Conservation (phyloP, 108 stramenopile species). For the Cylindrotheca closterium region DNA sequence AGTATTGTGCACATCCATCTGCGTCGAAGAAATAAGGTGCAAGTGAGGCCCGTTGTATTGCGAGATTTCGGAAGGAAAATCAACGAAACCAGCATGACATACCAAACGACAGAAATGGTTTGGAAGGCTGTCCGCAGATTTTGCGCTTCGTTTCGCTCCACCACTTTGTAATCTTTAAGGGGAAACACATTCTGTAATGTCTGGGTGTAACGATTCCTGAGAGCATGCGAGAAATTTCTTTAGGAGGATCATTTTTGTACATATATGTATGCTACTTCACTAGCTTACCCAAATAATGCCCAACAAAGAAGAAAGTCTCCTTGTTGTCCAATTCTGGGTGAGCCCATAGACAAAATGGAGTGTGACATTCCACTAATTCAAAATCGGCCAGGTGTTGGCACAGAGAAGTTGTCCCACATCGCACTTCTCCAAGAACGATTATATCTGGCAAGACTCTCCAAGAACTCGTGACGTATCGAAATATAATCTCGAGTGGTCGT, state of each 20-base stretch:
- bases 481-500: constrained; percentile 53
- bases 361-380: constrained; percentile 33
- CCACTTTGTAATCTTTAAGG: constrained; percentile 52
- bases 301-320: constrained; percentile 68
- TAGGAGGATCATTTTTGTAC: background rate
- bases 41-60: too few relatives aligned
- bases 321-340: constrained; percentile 63
- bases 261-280: background rate
- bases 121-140: constrained; percentile 24
- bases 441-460: constrained; percentile 58
- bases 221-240: background rate
- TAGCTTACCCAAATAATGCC: constrained; percentile 49
- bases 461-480: constrained; percentile 43
- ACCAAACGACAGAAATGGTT: constrained; percentile 31
- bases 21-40: too few relatives aligned
- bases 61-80: too few relatives aligned
- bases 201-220: constrained; percentile 36
- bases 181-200: constrained; percentile 65
- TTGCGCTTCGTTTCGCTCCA: constrained; percentile 12
- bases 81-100: background rate
- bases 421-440: constrained; percentile 62
- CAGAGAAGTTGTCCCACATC: constrained; percentile 67
- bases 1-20: constrained; percentile 72
- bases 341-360: constrained; percentile 66
- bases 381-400: constrained; percentile 46